Conservation (phyloP, 345 rosid species). For the Citrus mangshanensis region DNA sequence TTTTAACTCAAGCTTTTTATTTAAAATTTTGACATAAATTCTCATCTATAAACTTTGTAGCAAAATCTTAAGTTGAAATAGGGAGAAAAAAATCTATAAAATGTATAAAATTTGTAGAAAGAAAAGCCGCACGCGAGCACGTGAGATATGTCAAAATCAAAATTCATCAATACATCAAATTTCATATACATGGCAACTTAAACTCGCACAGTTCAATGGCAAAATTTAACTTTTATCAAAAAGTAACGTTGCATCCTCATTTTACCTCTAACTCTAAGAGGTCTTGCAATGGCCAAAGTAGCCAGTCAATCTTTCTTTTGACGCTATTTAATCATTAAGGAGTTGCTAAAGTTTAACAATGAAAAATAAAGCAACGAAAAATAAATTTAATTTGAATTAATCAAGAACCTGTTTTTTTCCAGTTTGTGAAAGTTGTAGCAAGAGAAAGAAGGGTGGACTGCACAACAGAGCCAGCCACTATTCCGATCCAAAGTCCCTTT, state of each 20-base stretch:
- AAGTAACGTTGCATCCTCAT: neutral
- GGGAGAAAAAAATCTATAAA: too few species aligned
- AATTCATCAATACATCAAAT: too few species aligned
- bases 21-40: too few species aligned
- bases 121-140: too few species aligned
- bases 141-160: too few species aligned
- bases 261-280: neutral
- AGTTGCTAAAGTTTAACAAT: neutral
- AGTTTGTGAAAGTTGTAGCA: constrained; percentile 20
- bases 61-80: too few species aligned
- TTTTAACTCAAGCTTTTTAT: too few species aligned
- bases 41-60: too few species aligned
- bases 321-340: neutral
- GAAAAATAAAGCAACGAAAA: neutral
- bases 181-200: too few species aligned
- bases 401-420: constrained; percentile 38
- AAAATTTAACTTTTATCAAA: neutral
- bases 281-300: neutral
- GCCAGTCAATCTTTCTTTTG: neutral
- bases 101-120: too few species aligned
- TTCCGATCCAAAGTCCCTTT: constrained; percentile 43
- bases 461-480: constrained; percentile 30
- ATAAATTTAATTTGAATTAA: neutral
- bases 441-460: constrained; percentile 25
- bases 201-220: neutral